Percentiles rank a stretch among this genome's conserved stretches.
These are phyloP conservation scores for Eragrostis curvula DNA, from an alignment of 176 grass and related monocot species.

Conservation along the genomic window DNA sequence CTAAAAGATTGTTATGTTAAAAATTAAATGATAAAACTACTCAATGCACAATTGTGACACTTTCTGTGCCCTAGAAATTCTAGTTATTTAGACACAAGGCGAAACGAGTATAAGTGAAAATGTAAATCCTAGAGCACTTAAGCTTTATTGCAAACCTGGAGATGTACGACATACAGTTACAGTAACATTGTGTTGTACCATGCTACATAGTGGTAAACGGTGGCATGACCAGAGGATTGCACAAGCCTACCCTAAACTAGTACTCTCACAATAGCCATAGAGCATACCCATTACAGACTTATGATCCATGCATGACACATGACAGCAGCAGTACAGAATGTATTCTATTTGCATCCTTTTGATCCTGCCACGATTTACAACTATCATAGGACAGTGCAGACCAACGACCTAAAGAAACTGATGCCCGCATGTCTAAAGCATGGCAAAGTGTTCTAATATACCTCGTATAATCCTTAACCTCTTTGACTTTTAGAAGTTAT, in stretches of 20 bases:
- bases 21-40: neutral
- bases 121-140: neutral
- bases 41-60: neutral
- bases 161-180: neutral
- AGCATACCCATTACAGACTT: neutral
- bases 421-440: neutral
- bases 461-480: neutral
- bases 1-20: slow-evolving; percentile 46
- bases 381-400: neutral
- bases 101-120: neutral
- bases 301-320: neutral
- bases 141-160: neutral
- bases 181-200: neutral
- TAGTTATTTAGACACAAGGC: neutral
- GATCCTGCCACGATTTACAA: neutral
- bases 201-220: neutral
- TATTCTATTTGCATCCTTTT: neutral
- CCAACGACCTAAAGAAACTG: neutral
- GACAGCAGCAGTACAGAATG: neutral
- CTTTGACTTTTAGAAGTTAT: neutral
- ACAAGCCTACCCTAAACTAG: neutral
- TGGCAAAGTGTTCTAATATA: neutral
- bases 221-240: slow-evolving; percentile 2
- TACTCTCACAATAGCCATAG: slow-evolving; percentile 10
- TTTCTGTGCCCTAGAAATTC: neutral